Percentiles rank a stretch among this genome's conserved stretches.
phyloP scores from a whole-genome alignment of 805 yeast species.

The Cyberlindnera amylophila region DNA sequence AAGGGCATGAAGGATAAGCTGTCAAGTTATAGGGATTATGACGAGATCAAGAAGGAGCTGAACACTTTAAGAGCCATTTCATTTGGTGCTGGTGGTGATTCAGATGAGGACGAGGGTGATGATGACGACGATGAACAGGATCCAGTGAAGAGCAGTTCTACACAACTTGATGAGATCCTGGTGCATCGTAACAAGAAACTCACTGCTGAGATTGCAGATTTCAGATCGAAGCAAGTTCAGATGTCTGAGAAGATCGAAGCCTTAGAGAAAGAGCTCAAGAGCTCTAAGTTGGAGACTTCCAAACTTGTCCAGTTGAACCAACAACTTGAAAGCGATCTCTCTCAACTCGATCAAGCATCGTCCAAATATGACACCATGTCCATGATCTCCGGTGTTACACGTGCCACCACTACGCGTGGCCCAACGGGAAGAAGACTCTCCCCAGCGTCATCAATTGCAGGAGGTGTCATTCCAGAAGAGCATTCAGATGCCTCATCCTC shows the following conservation, averaged over 20 bases:
- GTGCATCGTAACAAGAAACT: conserved; percentile 69
- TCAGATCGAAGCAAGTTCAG: conserved; percentile 55
- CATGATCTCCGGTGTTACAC: conserved; percentile 53
- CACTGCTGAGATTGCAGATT: conserved; percentile 62
- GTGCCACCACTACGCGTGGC: conserved; percentile 6
- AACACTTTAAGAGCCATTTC: conserved; percentile 69
- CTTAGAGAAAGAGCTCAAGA: conserved; percentile 37
- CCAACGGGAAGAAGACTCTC: conserved; percentile 37
- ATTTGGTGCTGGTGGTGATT: conserved; percentile 49
- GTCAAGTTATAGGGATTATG: conserved; percentile 61
- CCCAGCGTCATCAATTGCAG: conserved; percentile 51
- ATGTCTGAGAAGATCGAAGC: conserved; percentile 36
- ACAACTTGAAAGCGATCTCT: conserved; percentile 72
- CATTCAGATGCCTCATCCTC: conserved; percentile 33
- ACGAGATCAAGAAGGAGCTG: conserved; percentile 74
- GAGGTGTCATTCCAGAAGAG: conserved; percentile 36
- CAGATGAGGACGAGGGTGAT: conserved; percentile 23
- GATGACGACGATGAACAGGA: conserved; percentile 17
- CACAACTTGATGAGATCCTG: conserved; percentile 52
- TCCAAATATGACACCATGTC: conserved; percentile 51
- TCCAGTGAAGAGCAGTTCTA: conserved; percentile 21
- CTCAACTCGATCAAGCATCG: conserved; percentile 38
- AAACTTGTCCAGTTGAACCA: conserved; percentile 45
- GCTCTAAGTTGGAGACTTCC: conserved; percentile 35
- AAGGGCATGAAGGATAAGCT: conserved; percentile 46